Evolutionary conservation across 768 basidiomycete genomes (phyloP).

Genomic region (Mycena belliarum): DNA sequence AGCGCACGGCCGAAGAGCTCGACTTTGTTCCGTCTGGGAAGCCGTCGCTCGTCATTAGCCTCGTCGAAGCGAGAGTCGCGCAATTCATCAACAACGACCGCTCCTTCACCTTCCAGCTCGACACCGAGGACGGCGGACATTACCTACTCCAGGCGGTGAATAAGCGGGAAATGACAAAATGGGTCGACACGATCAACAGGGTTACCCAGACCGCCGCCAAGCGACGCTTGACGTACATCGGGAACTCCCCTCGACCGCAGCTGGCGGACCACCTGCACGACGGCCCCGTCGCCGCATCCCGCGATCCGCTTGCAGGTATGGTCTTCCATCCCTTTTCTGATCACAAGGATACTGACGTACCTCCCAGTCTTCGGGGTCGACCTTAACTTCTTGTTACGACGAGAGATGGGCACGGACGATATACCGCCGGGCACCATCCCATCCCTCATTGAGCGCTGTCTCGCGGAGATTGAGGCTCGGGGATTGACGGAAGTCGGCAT

Average conservation of each 20-base stretch:
- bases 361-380: conserved; percentile 73
- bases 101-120: conserved; percentile 79
- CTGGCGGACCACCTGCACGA: conserved; percentile 73
- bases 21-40: conserved; percentile 75
- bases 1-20: conserved; percentile 69
- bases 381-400: conserved; percentile 63
- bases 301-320: conserved; percentile 77
- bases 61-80: conserved; percentile 70
- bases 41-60: conserved; percentile 71
- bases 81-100: conserved; percentile 79
- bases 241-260: conserved; percentile 66
- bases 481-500: conserved; percentile 83
- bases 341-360: conserved; percentile 8
- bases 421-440: conserved; percentile 64
- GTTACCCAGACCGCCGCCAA: conserved; percentile 75
- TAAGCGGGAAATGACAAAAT: conserved; percentile 70
- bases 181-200: conserved; percentile 74
- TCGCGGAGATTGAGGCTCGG: conserved; percentile 70
- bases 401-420: conserved; percentile 56
- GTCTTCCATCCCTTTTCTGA: conserved; percentile 25
- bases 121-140: conserved; percentile 86
- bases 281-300: conserved; percentile 55
- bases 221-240: conserved; percentile 79
- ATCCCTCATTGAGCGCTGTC: conserved; percentile 61
- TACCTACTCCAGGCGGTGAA: conserved; percentile 76